Evolutionary conservation across 169 alveolate species (phyloP).

Genomic region (Plasmodium vinckei): DNA sequence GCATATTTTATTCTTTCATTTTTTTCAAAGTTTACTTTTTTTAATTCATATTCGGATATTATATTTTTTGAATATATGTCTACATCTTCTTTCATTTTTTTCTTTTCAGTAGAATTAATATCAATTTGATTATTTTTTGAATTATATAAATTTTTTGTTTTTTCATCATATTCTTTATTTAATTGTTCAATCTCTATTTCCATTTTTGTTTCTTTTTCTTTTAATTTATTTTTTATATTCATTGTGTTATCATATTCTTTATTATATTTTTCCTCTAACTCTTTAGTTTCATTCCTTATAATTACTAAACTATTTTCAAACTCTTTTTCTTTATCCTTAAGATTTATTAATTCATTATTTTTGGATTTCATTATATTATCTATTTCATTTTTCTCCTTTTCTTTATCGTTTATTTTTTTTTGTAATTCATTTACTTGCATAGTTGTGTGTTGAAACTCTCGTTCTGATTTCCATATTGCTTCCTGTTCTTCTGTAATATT

Average conservation of each 20-base stretch:
- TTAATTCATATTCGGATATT: slow-evolving; percentile 38
- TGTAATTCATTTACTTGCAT: slow-evolving; percentile 63
- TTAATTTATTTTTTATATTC: not conserved
- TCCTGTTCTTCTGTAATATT: slow-evolving; percentile 85
- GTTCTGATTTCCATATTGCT: slow-evolving; percentile 77
- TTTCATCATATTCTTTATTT: slow-evolving; percentile 72
- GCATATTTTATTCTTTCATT: slow-evolving; percentile 21
- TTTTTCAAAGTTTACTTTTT: slow-evolving; percentile 38
- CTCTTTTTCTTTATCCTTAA: slow-evolving; percentile 11
- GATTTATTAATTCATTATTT: slow-evolving; percentile 7
- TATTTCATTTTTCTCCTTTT: slow-evolving; percentile 38
- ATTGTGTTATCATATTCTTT: not conserved
- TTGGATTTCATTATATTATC: slow-evolving; percentile 1
- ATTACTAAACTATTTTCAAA: not conserved
- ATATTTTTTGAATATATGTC: slow-evolving; percentile 21
- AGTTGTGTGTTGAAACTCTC: slow-evolving; percentile 77
- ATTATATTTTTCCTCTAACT: slow-evolving; percentile 6
- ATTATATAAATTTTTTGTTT: slow-evolving; percentile 12
- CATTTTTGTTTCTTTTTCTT: not conserved
- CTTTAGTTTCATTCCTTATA: slow-evolving; percentile 8
- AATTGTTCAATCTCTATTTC: slow-evolving; percentile 24
- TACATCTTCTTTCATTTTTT: slow-evolving; percentile 44
- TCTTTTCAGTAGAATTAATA: slow-evolving; percentile 43
- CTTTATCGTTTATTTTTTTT: slow-evolving; percentile 30
- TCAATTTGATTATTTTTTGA: slow-evolving; percentile 7